Conservation (phyloP, 2,329 filamentous ascomycete species). For the Teratosphaeria destructans region DNA sequence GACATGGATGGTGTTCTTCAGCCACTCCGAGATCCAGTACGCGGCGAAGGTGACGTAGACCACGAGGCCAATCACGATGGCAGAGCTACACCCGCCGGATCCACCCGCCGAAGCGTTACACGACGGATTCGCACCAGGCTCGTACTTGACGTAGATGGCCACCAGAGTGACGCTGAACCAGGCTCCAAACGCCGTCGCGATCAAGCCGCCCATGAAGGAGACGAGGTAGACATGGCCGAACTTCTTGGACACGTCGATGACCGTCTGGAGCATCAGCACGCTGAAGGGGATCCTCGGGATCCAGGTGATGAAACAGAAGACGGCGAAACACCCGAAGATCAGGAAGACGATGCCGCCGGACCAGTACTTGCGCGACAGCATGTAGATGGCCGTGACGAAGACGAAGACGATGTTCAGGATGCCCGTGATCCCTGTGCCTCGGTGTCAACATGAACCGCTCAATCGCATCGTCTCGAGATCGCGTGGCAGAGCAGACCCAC, state of each 20-base stretch:
- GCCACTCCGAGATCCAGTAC: constrained; percentile 89
- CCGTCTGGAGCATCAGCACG: constrained; percentile 76
- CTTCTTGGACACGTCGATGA: constrained; percentile 72
- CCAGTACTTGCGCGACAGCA: constrained; percentile 66
- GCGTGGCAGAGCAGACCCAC: not conserved
- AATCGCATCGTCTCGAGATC: too few relatives aligned
- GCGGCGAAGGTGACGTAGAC: constrained; percentile 83
- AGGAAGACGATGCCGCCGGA: constrained; percentile 81
- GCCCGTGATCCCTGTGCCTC: constrained; percentile 52
- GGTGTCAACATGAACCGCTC: too few relatives aligned
- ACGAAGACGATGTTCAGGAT: constrained; percentile 79
- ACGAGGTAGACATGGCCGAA: constrained; percentile 82
- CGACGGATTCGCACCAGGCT: constrained; percentile 53
- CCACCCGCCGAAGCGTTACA: constrained; percentile 42
- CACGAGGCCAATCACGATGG: constrained; percentile 71
- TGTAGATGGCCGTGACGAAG: constrained; percentile 78
- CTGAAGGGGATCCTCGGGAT: constrained; percentile 84
- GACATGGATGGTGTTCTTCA: constrained; percentile 88
- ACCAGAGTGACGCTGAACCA: constrained; percentile 85
- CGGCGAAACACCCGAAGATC: constrained; percentile 67
- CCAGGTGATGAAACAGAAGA: constrained; percentile 81
- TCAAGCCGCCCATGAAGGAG: constrained; percentile 69
- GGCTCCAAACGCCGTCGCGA: constrained; percentile 64
- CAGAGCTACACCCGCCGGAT: constrained; percentile 54
- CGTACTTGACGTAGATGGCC: constrained; percentile 73